Base-by-base conservation (phyloP, 2,329 filamentous ascomycete species). In the Furcasterigmium furcatum region DNA sequence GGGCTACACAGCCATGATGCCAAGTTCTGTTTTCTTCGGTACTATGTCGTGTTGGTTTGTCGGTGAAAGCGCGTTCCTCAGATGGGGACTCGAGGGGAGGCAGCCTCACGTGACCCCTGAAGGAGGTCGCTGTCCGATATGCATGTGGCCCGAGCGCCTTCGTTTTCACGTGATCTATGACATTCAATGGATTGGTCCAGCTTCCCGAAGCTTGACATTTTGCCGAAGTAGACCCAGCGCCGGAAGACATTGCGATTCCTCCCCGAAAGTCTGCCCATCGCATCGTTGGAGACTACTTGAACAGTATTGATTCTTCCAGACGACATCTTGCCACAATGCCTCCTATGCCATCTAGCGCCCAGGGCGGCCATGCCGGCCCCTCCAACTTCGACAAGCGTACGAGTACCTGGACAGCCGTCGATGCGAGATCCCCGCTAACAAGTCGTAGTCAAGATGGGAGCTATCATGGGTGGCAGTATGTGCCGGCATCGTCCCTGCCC, bases 391-490 rank as follows among this genome's bases (percentile, higher is more conserved):
- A 81, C 61, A 81, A 81, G 67, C 64, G 77, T 80, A 71, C 48
- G 60, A n/a, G 45, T 46, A 44, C 10, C 16, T 21, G 9, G 5
- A 14, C 9, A 8, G n/a, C 20, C 36, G 4, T 12, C 6, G 19
- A 25, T 5, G 14, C 13, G 20, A 14, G 12, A 14, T 13, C 36
- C 24, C 20, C 14, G 36, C 63, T 65, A 59, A 48, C 44, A 42
- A 16, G 30, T 39, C 42, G 58, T 65, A 95, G 91, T 91, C 68
- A 96, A 96, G 77, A 96, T 97, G 91, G 94, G 94, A 58, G 91
- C 88, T 52, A 85, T 99, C 85, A 97, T 97, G 91, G 94, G 94
- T 58, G 89, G 91, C 66, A 95, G 92, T 97, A 87, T 60, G 91
- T 81, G 43, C 43, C 44, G 30, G 38, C 16, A 44, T 13, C 22